Percentiles rank a stretch among this genome's conserved stretches.
These are phyloP conservation scores for Aspergillus sp. DNA, from an alignment of 2,329 filamentous ascomycete genomes.

Conservation along the genomic window DNA sequence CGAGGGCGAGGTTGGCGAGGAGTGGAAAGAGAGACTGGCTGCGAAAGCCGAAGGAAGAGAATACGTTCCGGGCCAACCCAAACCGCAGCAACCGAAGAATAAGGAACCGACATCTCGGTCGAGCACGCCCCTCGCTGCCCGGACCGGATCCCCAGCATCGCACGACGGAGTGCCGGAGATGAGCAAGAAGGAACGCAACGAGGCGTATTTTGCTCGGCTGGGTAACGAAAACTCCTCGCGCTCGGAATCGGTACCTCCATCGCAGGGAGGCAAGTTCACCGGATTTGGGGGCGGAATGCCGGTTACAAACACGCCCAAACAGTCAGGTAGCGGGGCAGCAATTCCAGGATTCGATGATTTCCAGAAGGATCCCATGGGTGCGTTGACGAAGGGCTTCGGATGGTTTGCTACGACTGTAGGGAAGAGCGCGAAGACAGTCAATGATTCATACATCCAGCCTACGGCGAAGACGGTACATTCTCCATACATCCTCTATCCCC, in stretches of 20 bases:
- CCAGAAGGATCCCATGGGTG: constrained; percentile 85
- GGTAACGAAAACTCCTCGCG: constrained; percentile 80
- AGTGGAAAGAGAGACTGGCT: constrained; percentile 87
- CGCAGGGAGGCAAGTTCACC: constrained; percentile 86
- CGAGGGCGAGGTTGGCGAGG: constrained; percentile 84
- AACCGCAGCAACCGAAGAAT: constrained; percentile 40
- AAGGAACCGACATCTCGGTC: constrained; percentile 34
- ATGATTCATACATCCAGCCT: constrained; percentile 88
- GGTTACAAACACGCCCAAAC: constrained; percentile 46
- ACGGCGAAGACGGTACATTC: constrained; percentile 77
- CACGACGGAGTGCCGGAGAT: constrained; percentile 43
- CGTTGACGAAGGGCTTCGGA: constrained; percentile 87
- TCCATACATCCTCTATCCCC: neutral
- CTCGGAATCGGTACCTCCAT: constrained; percentile 74
- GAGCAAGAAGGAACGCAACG: constrained; percentile 66
- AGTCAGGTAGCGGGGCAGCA: neutral
- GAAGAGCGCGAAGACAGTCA: constrained; percentile 88
- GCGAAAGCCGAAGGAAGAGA: constrained; percentile 86
- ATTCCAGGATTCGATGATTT: constrained; percentile 77
- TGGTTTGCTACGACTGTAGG: constrained; percentile 88
- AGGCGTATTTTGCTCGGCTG: constrained; percentile 85
- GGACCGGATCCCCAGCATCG: constrained; percentile 27
- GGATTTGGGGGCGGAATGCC: constrained; percentile 83
- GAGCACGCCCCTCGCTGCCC: constrained; percentile 29
- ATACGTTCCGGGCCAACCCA: constrained; percentile 74